These are phyloP conservation scores for Penicilliopsis zonata DNA, from an alignment of 495 filamentous ascomycete genomes.

Conservation along the genomic window DNA sequence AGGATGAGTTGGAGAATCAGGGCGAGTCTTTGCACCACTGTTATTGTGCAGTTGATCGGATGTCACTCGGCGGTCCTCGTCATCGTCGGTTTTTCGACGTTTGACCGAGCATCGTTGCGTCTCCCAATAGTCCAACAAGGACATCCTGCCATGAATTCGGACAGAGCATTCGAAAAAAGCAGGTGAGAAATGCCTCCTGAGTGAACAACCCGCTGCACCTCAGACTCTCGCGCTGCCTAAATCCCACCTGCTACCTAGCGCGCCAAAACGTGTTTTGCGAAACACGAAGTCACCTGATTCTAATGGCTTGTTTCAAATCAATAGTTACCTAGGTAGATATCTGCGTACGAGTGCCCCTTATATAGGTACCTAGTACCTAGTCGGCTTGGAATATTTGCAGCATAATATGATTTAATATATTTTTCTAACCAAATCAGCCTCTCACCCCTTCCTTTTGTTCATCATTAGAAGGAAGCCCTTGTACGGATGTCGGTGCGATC, in stretches of 20 bases:
- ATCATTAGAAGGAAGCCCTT: no score
- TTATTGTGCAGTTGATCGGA: no score
- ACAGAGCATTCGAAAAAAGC: not conserved
- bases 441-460: no score
- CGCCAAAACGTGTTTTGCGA: not conserved
- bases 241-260: not conserved
- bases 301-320: not conserved
- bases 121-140: constrained; percentile 32
- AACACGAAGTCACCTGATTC: constrained; percentile 7
- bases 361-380: constrained; percentile 4
- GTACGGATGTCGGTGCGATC: no score
- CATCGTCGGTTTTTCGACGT: constrained; percentile 15
- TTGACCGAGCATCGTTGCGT: constrained; percentile 23
- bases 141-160: constrained; percentile 20
- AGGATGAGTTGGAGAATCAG: constrained; percentile 5
- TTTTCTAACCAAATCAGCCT: no score
- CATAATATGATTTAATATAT: no score
- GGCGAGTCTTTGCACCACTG: not conserved
- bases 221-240: not conserved
- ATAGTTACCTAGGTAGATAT: no score
- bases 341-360: no score
- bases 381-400: no score
- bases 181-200: no score
- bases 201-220: not conserved
- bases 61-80: no score